phyloP scores from a whole-genome alignment of 208 protist genomes.

The Crithidia expoeki region DNA sequence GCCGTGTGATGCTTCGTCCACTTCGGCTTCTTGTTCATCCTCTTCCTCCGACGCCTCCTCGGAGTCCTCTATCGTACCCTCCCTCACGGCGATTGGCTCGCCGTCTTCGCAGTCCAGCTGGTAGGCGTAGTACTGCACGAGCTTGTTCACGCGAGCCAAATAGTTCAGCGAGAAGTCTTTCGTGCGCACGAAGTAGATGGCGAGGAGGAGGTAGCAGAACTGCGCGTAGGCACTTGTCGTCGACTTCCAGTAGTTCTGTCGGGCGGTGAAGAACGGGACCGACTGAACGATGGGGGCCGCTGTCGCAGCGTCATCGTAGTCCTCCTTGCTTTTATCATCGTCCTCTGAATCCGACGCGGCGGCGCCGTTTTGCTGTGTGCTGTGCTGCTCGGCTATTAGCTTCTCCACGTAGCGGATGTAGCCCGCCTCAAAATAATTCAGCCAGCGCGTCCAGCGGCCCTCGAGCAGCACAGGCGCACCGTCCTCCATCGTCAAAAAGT shows the following conservation, averaged over 20 bases:
- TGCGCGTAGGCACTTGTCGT: constrained; percentile 46
- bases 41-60: constrained; percentile 5
- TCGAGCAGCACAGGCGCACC: constrained; percentile 34
- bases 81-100: constrained; percentile 25
- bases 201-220: constrained; percentile 41
- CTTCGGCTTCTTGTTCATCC: neutral
- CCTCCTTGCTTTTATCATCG: neutral
- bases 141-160: constrained; percentile 46
- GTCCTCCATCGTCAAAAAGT: constrained; percentile 41
- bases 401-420: constrained; percentile 30
- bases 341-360: constrained; percentile 4
- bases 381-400: constrained; percentile 15
- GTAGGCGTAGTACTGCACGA: constrained; percentile 45
- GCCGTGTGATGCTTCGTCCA: constrained; percentile 1
- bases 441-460: constrained; percentile 32
- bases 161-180: constrained; percentile 52
- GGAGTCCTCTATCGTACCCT: constrained; percentile 2
- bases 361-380: neutral
- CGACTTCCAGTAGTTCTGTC: constrained; percentile 27
- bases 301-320: neutral
- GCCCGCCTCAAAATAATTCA: constrained; percentile 30
- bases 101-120: constrained; percentile 28
- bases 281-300: neutral
- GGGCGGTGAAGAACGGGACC: constrained; percentile 23
- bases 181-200: constrained; percentile 46